Base-by-base conservation (phyloP, 2,329 filamentous ascomycete genomes). In the Colletotrichum paranaense region DNA sequence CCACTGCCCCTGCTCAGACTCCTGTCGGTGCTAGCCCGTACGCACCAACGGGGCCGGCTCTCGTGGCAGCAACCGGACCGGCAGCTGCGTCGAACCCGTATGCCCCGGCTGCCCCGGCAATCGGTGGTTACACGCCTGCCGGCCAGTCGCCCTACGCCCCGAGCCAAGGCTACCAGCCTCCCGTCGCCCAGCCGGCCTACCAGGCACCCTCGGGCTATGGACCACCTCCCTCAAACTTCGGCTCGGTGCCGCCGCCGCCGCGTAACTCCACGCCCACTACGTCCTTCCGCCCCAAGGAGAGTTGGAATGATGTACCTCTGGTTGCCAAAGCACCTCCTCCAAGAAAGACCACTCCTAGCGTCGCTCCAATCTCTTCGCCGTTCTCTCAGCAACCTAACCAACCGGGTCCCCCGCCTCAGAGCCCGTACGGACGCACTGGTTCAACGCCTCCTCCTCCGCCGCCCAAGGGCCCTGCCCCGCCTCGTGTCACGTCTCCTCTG, bases 281-380 rank as follows among this genome's bases (percentile, higher is more conserved):
- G 11, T 91, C 91, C 79, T 86, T 90, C 70, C 92, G 92, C 79
- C 92, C 93, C 75, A 92, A 92, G 75, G 90, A 92, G 32, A 93
- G 94, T 77, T 99, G 97, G 97, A 99, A 99, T 78, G 97, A 99
- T 82, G 93, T 97, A 64, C 97, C 97, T 1, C 89, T 98, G 78
- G 93, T 98, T 58, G 88, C 90, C 58, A 94, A 96, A 85, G 86
- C 89, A 67, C 88, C 93, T n/a, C 89, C 90, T 16, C 89, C 92
- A 26, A 91, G 95, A 76, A 91, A 92, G 80, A 88, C 88, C 58
- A 98, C 96, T 1, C 95, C 95, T 2, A 91, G 88, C 68, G 86
- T 91, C 24, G 89, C 91, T 64, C 86, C 93, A 3, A 91, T 95
- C 63, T 90, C 88, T n/a, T 91, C 93, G 22, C 94, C 95, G 9